Evolutionary conservation across 2,329 filamentous ascomycete genomes (phyloP).

Genomic region (Aspergillus sp.): DNA sequence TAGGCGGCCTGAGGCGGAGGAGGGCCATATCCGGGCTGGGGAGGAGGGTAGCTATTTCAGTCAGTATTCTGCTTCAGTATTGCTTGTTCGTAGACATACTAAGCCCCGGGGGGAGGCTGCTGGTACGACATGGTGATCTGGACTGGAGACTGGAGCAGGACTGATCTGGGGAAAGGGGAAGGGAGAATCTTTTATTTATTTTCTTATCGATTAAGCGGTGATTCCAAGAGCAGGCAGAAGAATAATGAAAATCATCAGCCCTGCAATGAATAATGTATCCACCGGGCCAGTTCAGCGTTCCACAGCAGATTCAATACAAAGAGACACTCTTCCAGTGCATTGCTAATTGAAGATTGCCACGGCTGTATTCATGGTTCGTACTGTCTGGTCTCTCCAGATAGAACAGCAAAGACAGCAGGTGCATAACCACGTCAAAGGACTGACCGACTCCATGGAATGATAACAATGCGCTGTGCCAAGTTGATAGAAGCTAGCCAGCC

Average conservation of each 20-base stretch:
- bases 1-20: slow-evolving; percentile 9
- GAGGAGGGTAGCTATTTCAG: slow-evolving; percentile 14
- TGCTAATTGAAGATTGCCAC: too few species aligned
- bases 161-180: not conserved
- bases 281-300: not conserved
- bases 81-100: not conserved
- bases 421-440: not conserved
- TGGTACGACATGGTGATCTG: not conserved
- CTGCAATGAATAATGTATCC: slow-evolving; percentile 15
- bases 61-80: not conserved
- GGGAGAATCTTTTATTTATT: not conserved
- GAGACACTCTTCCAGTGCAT: not conserved
- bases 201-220: too few species aligned
- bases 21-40: slow-evolving; percentile 8
- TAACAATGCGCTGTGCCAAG: not conserved
- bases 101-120: slow-evolving; percentile 11
- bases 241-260: slow-evolving; percentile 18
- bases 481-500: not conserved
- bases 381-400: too few species aligned
- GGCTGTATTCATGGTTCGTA: too few species aligned
- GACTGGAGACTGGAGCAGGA: not conserved
- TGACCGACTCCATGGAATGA: not conserved
- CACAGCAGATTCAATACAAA: not conserved
- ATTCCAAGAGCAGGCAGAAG: slow-evolving; percentile 5
- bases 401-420: too few species aligned